A percentile compares a stretch with the other conserved stretches of the same genome.
Conservation (phyloP, 2,329 filamentous ascomycete species). For the Calonectria pseudoreteaudii region DNA sequence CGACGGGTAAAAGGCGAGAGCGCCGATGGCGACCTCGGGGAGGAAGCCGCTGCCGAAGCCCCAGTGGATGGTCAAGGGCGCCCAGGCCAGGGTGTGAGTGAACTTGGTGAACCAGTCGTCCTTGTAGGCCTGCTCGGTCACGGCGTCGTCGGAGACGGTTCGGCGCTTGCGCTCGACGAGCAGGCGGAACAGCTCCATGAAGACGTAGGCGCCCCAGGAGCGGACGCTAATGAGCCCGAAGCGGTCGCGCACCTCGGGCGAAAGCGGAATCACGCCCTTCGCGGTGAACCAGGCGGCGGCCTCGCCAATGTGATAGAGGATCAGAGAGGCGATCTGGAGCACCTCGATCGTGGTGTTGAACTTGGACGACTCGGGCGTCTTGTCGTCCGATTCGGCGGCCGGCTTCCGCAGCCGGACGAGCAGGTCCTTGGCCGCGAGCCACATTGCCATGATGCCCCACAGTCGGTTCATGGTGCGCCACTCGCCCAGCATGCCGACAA, state of each 20-base stretch:
- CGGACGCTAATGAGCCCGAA: constrained; percentile 80
- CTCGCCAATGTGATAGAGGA: constrained; percentile 83
- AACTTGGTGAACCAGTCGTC: constrained; percentile 74
- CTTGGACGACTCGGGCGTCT: constrained; percentile 44
- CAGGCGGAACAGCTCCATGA: constrained; percentile 79
- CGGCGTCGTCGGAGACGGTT: constrained; percentile 48
- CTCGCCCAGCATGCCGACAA: constrained; percentile 77
- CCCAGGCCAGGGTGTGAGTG: constrained; percentile 78
- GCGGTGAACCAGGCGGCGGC: constrained; percentile 82
- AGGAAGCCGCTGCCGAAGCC: constrained; percentile 73
- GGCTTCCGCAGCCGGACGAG: constrained; percentile 42
- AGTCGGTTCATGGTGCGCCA: constrained; percentile 79
- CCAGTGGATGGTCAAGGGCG: constrained; percentile 88
- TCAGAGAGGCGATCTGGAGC: constrained; percentile 75
- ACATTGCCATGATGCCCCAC: constrained; percentile 81
- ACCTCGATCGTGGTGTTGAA: constrained; percentile 67
- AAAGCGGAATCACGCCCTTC: constrained; percentile 76
- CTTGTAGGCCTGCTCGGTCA: constrained; percentile 56
- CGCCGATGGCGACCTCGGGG: constrained; percentile 54
- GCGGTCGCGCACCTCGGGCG: constrained; percentile 65
- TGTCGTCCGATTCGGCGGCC: constrained; percentile 44
- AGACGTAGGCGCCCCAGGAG: constrained; percentile 84
- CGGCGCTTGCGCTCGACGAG: constrained; percentile 57
- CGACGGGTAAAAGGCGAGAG: constrained; percentile 59
- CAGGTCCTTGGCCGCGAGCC: constrained; percentile 72